Evolutionary conservation across 192 early-diverging fungal genomes (phyloP), one percentile per base, ranked within the genome.

Genomic region (Dimargaris xerosporica): DNA sequence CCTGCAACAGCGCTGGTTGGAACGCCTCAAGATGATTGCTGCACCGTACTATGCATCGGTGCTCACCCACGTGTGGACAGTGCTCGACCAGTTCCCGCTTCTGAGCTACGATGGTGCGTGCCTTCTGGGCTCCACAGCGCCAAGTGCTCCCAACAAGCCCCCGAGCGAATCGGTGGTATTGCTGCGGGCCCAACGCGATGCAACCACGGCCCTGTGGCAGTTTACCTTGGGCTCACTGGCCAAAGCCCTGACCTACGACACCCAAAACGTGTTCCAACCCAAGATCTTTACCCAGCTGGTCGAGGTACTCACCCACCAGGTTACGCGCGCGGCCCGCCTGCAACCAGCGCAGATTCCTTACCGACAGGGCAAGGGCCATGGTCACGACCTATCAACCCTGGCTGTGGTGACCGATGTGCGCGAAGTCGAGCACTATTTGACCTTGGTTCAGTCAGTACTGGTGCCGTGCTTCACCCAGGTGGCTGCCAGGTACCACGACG

Each of bases 381-480:
- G 52, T 3, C 9, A 28, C n/a, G n/a, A 26, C 34, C 5, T 28
- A 5, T 2, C 52, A 23, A 25, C 52, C 6, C 11, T 44, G 41
- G n/a, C 58, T 17, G 12, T 60, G 58, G 31, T 39, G 41, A 60
- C 42, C 17, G 39, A 60, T 25, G 58, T 41, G 5, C 34, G 31
- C 43, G 42, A 21, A 19, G 41, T 43, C 21, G 31, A 43, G 13
- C 30, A 31, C 16, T 34, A 21, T 15, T 19, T 39, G 17, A n/a
- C 15, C 41, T 34, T 60, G 19, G 31, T 21, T 39, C 71, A 71
- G 19, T 47, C 19, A 46, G 58, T 60, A 0, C n/a, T 94, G 60
- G 83, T 94, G 0, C 91, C 93, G 6, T 85, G 80, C 17, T 64
- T 90, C 39, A 87, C 82, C 55, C 87, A 91, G 64, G 71, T 97